Evolutionary conservation across 2,329 filamentous ascomycete species (phyloP).

Genomic region (Metarhizium brunneum): DNA sequence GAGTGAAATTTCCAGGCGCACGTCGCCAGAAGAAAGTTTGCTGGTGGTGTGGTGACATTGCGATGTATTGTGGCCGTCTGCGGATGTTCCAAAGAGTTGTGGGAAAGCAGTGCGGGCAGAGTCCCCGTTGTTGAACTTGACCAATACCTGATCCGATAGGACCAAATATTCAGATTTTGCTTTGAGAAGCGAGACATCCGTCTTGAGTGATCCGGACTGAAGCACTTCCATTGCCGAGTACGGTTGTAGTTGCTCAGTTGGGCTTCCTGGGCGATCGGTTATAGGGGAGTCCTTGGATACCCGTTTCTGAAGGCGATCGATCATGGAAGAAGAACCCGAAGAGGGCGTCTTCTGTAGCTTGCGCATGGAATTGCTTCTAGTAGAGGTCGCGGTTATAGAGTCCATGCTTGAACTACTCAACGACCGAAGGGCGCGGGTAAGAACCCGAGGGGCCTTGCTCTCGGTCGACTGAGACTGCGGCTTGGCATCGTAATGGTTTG

Average conservation of each 20-base stretch:
- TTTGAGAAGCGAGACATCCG: conserved; percentile 39
- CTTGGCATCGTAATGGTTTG: conserved; percentile 12
- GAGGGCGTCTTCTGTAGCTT: conserved; percentile 29
- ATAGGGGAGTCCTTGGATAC: conserved; percentile 28
- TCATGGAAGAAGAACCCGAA: conserved; percentile 30
- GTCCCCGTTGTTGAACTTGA: conserved; percentile 39
- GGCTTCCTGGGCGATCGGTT: conserved; percentile 18
- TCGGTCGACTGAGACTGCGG: conserved; percentile 16
- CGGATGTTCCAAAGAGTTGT: conserved; percentile 25
- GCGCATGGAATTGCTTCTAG: conserved; percentile 22
- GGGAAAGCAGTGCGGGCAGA: conserved; percentile 40
- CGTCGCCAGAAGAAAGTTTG: conserved; percentile 24
- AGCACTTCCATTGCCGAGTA: conserved; percentile 30
- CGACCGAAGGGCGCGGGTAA: conserved; percentile 28
- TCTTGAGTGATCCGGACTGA: conserved; percentile 38
- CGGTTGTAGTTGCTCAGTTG: conserved; percentile 20
- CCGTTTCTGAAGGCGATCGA: conserved; percentile 31
- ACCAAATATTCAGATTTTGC: conserved; percentile 42
- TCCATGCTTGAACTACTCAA: conserved; percentile 32
- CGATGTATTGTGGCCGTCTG: conserved; percentile 12
- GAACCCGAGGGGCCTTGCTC: conserved; percentile 24
- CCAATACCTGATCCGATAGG: conserved; percentile 38
- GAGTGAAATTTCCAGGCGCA: conserved; percentile 38
- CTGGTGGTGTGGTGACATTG: conserved; percentile 14
- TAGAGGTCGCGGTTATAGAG: conserved; percentile 23